Conservation (phyloP, 2,329 filamentous ascomycete genomes). For the Penicillium griseofulvum region DNA sequence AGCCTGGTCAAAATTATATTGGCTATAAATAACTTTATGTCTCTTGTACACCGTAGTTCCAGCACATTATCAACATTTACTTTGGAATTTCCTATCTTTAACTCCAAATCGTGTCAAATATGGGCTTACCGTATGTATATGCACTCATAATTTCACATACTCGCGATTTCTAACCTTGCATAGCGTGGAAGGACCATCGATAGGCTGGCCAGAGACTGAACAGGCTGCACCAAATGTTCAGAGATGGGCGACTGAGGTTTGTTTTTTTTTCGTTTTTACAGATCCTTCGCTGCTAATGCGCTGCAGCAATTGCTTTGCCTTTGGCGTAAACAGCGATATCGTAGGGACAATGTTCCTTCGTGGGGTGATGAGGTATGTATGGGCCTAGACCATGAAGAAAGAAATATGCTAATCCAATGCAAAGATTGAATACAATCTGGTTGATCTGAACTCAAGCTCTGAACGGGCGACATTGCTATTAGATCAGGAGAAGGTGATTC, state of each 20-base stretch:
- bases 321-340: constrained; percentile 7
- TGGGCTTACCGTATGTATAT: neutral
- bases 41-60: neutral
- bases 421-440: constrained; percentile 13
- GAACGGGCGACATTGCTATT: constrained; percentile 12
- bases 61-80: neutral
- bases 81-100: no score
- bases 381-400: neutral
- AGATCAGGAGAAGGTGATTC: constrained; percentile 10
- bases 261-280: neutral
- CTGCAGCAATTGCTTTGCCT: constrained; percentile 11
- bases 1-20: neutral
- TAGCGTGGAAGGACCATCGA: constrained; percentile 4
- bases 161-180: neutral
- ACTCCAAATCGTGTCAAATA: neutral
- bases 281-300: neutral
- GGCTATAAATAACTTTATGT: neutral
- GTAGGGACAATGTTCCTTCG: neutral
- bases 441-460: constrained; percentile 1
- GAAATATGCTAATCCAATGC: neutral
- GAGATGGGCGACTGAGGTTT: constrained; percentile 11
- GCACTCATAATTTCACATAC: neutral
- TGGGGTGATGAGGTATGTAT: constrained; percentile 15
- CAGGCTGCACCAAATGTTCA: constrained; percentile 2
- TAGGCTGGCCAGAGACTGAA: constrained; percentile 8